These are phyloP conservation scores for Hypholoma sublateritium DNA, from an alignment of 768 basidiomycete species.

Conservation along the genomic window DNA sequence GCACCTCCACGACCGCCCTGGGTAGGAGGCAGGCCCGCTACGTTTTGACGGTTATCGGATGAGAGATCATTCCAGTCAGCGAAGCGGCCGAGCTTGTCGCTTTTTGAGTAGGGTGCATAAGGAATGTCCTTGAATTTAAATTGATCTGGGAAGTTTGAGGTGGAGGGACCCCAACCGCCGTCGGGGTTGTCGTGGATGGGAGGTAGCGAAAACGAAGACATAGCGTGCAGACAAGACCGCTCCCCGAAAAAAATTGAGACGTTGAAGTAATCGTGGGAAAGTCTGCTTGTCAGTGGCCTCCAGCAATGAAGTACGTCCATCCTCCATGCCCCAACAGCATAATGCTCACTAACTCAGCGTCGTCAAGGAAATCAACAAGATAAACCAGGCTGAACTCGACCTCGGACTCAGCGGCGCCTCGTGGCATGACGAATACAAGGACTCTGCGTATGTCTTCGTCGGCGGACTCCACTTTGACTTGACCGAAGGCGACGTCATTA, in stretches of 20 bases:
- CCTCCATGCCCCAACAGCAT: conserved; percentile 1
- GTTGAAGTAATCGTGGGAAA: conserved; percentile 37
- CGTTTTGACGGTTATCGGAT: conserved; percentile 58
- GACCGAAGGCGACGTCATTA: conserved; percentile 96
- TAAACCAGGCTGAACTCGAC: conserved; percentile 89
- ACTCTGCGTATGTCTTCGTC: conserved; percentile 94
- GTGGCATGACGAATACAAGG: conserved; percentile 98
- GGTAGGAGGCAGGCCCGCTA: conserved; percentile 46
- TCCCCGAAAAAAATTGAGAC: conserved; percentile 27
- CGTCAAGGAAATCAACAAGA: conserved; percentile 89
- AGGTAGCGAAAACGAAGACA: conserved; percentile 85
- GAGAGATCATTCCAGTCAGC: conserved; percentile 95
- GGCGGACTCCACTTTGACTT: conserved; percentile 87
- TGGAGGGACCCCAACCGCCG: conserved; percentile 90
- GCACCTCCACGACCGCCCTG: conserved; percentile 50
- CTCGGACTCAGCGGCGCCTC: conserved; percentile 69
- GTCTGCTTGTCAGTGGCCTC: conserved; percentile 18
- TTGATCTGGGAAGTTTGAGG: conserved; percentile 78
- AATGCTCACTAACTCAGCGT: conserved; percentile 51
- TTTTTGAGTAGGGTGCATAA: conserved; percentile 98
- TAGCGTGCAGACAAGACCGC: conserved; percentile 25
- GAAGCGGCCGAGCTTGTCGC: conserved; percentile 95
- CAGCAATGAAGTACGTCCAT: conserved; percentile 68
- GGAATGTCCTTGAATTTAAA: conserved; percentile 99
- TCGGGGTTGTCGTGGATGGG: conserved; percentile 90